phyloP scores from a whole-genome alignment of 2,329 filamentous ascomycete species.

The Fusarium coffeatum region DNA sequence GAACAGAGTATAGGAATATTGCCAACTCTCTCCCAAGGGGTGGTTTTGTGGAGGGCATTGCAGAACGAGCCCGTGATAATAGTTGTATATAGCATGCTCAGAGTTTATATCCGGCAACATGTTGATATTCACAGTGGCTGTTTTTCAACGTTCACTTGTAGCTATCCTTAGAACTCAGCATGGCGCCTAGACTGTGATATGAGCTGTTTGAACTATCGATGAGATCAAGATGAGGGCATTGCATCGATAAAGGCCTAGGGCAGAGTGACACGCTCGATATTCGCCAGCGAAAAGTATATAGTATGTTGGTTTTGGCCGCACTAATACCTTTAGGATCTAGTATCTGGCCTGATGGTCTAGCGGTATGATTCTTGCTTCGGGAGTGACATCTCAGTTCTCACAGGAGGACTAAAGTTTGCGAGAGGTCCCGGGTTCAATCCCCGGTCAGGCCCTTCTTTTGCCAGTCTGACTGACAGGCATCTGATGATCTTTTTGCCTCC shows the following conservation, averaged over 20 bases:
- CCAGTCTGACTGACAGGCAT: neutral
- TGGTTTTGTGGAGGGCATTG: neutral
- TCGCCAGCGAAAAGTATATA: neutral
- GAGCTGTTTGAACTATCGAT: neutral
- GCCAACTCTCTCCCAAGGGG: neutral
- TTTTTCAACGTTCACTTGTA: neutral
- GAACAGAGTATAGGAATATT: neutral
- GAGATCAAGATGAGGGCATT: neutral
- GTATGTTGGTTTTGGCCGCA: neutral
- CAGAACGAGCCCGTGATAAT: neutral
- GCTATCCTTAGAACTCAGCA: neutral
- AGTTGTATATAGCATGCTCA: neutral
- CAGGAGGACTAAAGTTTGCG: conserved; percentile 47
- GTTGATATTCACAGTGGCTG: neutral
- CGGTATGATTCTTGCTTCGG: conserved; percentile 38
- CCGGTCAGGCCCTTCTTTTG: conserved; percentile 55
- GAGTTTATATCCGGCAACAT: neutral
- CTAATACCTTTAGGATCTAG: conserved; percentile 12
- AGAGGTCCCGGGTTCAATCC: conserved; percentile 62
- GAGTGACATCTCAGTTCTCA: conserved; percentile 27
- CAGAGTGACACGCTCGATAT: neutral
- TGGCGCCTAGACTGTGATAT: neutral
- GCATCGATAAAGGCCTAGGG: rapidly evolving
- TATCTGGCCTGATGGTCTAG: conserved; percentile 33
- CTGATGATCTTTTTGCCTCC: neutral